Base-by-base conservation (phyloP, 331 rosid genomes). In the Telfairia occidentalis region DNA sequence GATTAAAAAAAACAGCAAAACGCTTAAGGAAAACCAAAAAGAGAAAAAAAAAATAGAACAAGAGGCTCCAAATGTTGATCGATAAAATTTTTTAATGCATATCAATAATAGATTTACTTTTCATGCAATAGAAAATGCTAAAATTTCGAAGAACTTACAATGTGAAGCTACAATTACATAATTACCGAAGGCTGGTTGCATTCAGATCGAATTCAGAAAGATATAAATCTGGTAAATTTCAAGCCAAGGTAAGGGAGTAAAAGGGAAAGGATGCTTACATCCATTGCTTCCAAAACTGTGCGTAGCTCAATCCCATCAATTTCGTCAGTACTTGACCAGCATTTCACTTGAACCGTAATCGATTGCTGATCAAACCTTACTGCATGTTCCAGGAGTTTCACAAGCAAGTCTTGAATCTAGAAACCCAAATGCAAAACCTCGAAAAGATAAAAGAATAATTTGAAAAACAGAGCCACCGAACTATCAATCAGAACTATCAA, bases 401-500 rank as follows among this genome's bases (percentile, higher is more conserved):
- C 76, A 0, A 94, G 96, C 86, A 84, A 79, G 76, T 82, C 96
- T 91, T 94, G 98, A 87, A 91, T 89, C 98, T 94, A 88, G 90
- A 91, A 86, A 94, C 89, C 90, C 88, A 93, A 90, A 86, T 78
- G 86, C 89, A 87, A 91, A 87, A 84, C 95, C 89, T 91, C 91
- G 90, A 89, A 91, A 89, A 74, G 53, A 75, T 37, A 88, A 87
- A 86, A 89, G 81, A 86, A 78, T 42, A 70, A 70, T 70, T 49
- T 26, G 52, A 26, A 70, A 43, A 45, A 86, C 80, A 90, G 85
- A 85, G 85, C 83, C 86, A 87, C 81, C 82, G 35, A n/a, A 53
- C 48, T 37, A 13, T n/a, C 32, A 34, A 35, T 50, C 29, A 42
- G 53, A 66, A 40, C 5, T 66, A 34, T 11, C 34, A 2, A 37